Evolutionary conservation across 1,284 basidiomycete species (phyloP).

Genomic region (Rugosomyces carneus): DNA sequence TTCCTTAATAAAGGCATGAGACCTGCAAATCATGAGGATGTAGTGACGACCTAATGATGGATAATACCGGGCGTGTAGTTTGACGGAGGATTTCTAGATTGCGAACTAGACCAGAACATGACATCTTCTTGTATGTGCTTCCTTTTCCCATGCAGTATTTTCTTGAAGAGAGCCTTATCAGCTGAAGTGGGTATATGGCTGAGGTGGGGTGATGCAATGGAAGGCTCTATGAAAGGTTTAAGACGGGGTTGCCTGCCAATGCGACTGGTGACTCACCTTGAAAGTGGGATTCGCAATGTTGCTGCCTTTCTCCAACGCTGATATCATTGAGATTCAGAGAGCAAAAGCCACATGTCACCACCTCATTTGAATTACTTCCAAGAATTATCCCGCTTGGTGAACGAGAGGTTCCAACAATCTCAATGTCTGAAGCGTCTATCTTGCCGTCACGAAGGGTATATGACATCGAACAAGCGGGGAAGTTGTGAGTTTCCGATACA

Average conservation of each 20-base stretch:
- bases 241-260: neutral
- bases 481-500: too few relatives aligned
- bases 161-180: constrained; percentile 7
- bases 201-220: too few relatives aligned
- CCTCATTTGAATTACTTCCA: neutral
- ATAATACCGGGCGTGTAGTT: constrained; percentile 67
- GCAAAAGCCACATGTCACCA: constrained; percentile 46
- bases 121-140: constrained; percentile 33
- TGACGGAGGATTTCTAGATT: constrained; percentile 43
- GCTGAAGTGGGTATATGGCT: too few relatives aligned
- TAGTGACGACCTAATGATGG: constrained; percentile 1
- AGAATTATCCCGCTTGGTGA: neutral
- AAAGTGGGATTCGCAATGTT: constrained; percentile 49
- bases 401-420: neutral
- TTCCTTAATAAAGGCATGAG: constrained; percentile 60
- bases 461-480: constrained; percentile 4
- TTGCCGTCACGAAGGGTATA: neutral
- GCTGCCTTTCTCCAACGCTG: constrained; percentile 28
- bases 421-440: constrained; percentile 6
- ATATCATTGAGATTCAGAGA: constrained; percentile 31
- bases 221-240: neutral
- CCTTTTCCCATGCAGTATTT: constrained; percentile 14
- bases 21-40: constrained; percentile 34
- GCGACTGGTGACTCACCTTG: constrained; percentile 7
- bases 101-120: constrained; percentile 58